These are phyloP conservation scores for Aspergillus latus DNA, from an alignment of 2,329 filamentous ascomycete species.

Conservation along the genomic window DNA sequence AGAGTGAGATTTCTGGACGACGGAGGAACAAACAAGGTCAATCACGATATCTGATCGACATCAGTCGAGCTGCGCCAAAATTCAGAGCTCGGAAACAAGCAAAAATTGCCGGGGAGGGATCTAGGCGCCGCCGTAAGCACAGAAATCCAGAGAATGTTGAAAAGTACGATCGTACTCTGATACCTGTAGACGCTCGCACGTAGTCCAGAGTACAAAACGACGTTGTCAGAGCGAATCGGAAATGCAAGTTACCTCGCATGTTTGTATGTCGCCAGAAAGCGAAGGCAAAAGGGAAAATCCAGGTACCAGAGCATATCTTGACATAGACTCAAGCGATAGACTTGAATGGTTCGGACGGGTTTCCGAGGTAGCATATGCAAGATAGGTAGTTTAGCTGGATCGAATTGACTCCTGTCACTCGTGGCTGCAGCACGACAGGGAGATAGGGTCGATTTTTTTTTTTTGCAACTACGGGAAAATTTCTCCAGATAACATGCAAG, in stretches of 20 bases:
- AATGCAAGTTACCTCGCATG: background rate
- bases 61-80: background rate
- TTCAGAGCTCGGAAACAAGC: background rate
- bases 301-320: slow-evolving; percentile 2
- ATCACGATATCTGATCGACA: background rate
- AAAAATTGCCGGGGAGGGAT: background rate
- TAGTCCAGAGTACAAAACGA: background rate
- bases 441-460: slow-evolving; percentile 1
- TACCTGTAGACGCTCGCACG: background rate
- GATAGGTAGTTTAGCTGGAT: slow-evolving; percentile 21
- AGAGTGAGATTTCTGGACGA: no score
- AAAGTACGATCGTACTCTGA: slow-evolving; percentile 1
- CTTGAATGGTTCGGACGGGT: slow-evolving; percentile 20
- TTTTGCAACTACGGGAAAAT: background rate
- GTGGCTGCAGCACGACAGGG: background rate
- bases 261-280: background rate
- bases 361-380: slow-evolving; percentile 26
- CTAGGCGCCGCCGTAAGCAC: background rate
- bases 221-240: background rate
- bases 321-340: background rate
- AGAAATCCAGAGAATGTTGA: background rate
- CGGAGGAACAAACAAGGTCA: background rate
- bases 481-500: background rate
- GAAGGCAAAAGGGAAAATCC: slow-evolving; percentile 6
- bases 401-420: slow-evolving; percentile 8